Percentiles rank a stretch among this genome's conserved stretches.
Conservation (phyloP, 306 rosid genomes). For the Oemleria cerasiformis region DNA sequence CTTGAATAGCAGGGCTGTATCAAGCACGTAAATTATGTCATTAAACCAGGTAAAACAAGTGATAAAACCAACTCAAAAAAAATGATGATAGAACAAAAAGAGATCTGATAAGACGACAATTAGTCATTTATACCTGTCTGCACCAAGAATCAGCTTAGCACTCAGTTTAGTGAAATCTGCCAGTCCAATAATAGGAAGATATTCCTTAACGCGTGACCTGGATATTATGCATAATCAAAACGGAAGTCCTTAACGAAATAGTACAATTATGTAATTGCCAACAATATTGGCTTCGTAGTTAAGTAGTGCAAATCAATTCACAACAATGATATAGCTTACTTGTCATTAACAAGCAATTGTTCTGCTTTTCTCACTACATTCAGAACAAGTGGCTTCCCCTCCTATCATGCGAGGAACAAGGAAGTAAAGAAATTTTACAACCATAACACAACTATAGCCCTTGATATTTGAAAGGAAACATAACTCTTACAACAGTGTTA, state of each 20-base stretch:
- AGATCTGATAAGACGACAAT: neutral
- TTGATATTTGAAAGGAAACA: neutral
- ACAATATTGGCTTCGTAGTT: neutral
- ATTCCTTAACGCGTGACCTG: conserved; percentile 88
- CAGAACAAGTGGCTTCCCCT: conserved; percentile 95
- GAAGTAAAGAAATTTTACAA: neutral
- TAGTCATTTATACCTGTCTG: conserved; percentile 59
- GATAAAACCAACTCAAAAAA: neutral
- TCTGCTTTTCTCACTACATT: conserved; percentile 84
- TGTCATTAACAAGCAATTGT: conserved; percentile 64
- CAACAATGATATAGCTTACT: conserved; percentile 33
- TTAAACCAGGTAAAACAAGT: neutral
- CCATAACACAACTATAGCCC: neutral
- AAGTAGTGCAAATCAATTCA: neutral
- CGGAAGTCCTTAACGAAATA: neutral
- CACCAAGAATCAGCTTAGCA: conserved; percentile 91
- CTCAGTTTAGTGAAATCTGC: conserved; percentile 88
- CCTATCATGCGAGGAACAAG: conserved; percentile 44
- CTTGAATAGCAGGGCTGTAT: conserved; percentile 84
- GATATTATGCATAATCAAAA: conserved; percentile 17
- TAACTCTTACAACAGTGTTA: neutral
- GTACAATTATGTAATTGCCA: neutral
- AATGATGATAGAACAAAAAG: neutral
- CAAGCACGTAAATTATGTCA: conserved; percentile 8
- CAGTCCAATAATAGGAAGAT: conserved; percentile 82